Evolutionary conservation across 257 asterid species (phyloP).

Genomic region (Solanum rostratum): DNA sequence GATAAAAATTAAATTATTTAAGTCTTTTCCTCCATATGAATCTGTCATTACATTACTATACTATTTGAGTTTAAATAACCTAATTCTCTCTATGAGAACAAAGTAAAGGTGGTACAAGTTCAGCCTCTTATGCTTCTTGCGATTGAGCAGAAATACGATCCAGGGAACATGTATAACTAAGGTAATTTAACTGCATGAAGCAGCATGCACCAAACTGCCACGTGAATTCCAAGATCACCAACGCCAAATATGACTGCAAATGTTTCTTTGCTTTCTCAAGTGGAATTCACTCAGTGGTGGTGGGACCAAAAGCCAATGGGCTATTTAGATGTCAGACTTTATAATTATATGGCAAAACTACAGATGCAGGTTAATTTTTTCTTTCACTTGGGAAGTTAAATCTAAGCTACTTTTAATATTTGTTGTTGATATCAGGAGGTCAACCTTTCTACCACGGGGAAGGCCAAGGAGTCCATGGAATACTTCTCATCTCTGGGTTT

Average conservation of each 20-base stretch:
- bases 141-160: not conserved
- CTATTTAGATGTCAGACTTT: not conserved
- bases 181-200: not conserved
- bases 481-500: constrained; percentile 20
- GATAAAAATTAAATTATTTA: not conserved
- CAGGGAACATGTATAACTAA: not conserved
- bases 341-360: not conserved
- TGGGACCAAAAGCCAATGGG: not conserved
- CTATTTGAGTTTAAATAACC: not conserved
- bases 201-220: constrained; percentile 5
- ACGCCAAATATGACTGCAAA: not conserved
- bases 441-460: constrained; percentile 20
- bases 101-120: not conserved
- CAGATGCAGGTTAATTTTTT: not conserved
- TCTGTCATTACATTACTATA: not conserved
- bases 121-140: not conserved
- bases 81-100: not conserved
- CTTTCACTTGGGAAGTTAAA: not conserved
- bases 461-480: constrained; percentile 12
- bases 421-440: constrained; percentile 17
- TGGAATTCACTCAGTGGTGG: not conserved
- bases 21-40: not conserved
- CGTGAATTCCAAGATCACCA: not conserved
- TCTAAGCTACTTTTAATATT: not conserved
- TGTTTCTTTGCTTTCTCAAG: not conserved